Evolutionary conservation across 1,284 basidiomycete species (phyloP).

Genomic region (Sporisorium iseilematis-ciliati): DNA sequence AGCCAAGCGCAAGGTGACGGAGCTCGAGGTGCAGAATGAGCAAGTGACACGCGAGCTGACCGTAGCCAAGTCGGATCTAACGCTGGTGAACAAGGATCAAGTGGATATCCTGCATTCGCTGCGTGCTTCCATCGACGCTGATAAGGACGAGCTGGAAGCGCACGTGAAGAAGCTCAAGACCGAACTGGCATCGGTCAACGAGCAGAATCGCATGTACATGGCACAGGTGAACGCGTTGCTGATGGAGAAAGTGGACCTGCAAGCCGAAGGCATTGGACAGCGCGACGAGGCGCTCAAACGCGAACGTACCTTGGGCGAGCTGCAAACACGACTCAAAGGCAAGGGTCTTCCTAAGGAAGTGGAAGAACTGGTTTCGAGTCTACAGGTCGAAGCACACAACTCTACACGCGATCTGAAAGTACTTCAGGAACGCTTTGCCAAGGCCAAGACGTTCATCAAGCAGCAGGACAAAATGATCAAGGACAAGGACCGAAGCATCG

Average conservation of each 20-base stretch:
- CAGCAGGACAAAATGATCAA: constrained; percentile 77
- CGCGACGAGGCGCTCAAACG: constrained; percentile 55
- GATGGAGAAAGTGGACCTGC: constrained; percentile 89
- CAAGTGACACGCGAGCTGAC: constrained; percentile 79
- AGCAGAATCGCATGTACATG: constrained; percentile 90
- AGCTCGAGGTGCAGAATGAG: constrained; percentile 80
- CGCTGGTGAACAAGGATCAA: constrained; percentile 72
- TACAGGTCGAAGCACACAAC: constrained; percentile 82
- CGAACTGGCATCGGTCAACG: constrained; percentile 79
- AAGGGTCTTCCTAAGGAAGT: constrained; percentile 79
- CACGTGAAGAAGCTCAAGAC: constrained; percentile 78
- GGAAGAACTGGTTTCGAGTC: constrained; percentile 79
- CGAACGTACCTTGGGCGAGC: constrained; percentile 49
- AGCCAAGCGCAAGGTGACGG: constrained; percentile 78
- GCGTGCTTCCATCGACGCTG: constrained; percentile 87
- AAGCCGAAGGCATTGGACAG: constrained; percentile 71
- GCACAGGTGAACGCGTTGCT: constrained; percentile 77
- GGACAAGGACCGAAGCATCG: constrained; percentile 53
- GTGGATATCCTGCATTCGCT: constrained; percentile 78
- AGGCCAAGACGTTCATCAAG: constrained; percentile 91
- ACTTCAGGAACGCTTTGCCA: constrained; percentile 81
- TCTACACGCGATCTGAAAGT: constrained; percentile 81
- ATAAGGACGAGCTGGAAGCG: constrained; percentile 81
- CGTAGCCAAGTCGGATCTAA: constrained; percentile 83
- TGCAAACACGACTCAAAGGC: constrained; percentile 75